phyloP scores from a whole-genome alignment of 129 eudicot genomes.

The Mikania micrantha region DNA sequence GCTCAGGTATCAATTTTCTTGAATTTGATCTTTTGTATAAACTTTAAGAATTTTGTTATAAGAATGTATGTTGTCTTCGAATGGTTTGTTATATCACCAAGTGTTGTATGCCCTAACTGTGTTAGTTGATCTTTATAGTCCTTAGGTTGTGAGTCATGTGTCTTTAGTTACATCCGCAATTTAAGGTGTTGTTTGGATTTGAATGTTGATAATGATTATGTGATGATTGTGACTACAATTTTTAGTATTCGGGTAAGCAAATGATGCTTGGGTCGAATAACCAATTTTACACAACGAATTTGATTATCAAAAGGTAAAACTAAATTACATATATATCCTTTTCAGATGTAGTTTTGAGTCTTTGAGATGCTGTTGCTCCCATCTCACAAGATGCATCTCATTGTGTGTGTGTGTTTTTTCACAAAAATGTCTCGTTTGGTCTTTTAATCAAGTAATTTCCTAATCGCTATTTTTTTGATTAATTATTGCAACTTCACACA shows the following conservation, averaged over 20 bases:
- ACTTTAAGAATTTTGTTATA: neutral
- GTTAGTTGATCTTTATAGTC: neutral
- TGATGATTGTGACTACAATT: neutral
- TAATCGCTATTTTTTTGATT: neutral
- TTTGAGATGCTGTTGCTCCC: neutral
- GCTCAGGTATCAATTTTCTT: conserved; percentile 58
- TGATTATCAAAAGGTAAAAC: neutral
- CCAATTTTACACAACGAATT: neutral
- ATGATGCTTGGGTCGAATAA: neutral
- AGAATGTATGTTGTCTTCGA: neutral
- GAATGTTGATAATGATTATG: neutral
- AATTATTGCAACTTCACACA: neutral
- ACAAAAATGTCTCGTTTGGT: neutral
- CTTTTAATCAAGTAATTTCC: neutral
- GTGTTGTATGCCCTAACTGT: neutral
- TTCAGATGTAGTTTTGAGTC: neutral
- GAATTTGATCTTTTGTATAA: neutral
- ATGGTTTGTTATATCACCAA: neutral
- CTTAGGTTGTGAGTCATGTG: neutral
- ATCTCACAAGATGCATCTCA: neutral
- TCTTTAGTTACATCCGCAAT: neutral
- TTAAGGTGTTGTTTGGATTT: conserved; percentile 1
- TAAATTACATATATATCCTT: neutral
- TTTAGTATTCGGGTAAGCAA: neutral
- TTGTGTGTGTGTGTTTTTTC: neutral